These are phyloP conservation scores for Alternaria viburni DNA, from an alignment of 2,329 filamentous ascomycete genomes.

Conservation along the genomic window DNA sequence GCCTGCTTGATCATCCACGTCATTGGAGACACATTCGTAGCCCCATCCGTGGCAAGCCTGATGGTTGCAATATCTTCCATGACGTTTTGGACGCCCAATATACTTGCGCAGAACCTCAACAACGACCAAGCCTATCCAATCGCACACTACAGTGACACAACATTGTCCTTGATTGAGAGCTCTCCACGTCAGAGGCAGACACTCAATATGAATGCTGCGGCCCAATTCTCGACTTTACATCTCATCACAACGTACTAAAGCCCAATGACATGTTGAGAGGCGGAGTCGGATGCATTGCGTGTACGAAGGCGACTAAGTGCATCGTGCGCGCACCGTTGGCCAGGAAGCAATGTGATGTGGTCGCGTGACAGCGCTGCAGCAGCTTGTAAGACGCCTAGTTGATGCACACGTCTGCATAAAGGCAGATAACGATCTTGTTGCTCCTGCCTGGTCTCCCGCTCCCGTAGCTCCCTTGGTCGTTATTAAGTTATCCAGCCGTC, in stretches of 20 bases:
- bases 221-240: neutral
- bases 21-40: neutral
- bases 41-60: neutral
- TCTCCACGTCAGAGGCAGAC: neutral
- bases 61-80: neutral
- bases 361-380: slow-evolving; percentile 42
- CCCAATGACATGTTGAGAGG: slow-evolving; percentile 39
- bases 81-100: neutral
- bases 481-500: neutral
- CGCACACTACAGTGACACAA: neutral
- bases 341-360: slow-evolving; percentile 19
- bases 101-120: neutral
- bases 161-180: neutral
- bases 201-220: neutral
- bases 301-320: slow-evolving; percentile 40
- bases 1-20: neutral
- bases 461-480: neutral
- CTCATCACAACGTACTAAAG: neutral
- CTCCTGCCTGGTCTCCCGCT: neutral
- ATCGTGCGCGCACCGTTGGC: slow-evolving; percentile 40
- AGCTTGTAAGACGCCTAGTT: slow-evolving; percentile 26
- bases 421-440: neutral
- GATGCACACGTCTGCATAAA: slow-evolving; percentile 14
- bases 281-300: slow-evolving; percentile 43
- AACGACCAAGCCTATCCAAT: neutral